Evolutionary conservation across 768 basidiomycete species (phyloP), one percentile per base, ranked within the genome.

Genomic region (Pleurotus salmoneostramineus): DNA sequence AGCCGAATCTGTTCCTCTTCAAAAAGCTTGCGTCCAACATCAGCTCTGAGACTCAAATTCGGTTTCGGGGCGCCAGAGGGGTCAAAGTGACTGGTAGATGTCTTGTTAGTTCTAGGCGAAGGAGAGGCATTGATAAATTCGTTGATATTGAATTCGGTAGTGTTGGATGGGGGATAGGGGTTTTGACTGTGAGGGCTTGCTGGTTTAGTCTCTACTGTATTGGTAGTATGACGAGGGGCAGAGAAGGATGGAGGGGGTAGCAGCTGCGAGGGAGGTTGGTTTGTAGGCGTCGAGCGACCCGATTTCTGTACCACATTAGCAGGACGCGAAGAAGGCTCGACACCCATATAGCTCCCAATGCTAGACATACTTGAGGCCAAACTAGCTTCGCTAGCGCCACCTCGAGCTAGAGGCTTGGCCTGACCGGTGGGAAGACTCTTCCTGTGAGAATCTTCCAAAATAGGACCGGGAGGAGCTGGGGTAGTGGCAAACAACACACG

Each of bases 111-210:
- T 10, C 77, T 74, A 4, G 85, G 84, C 3, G 85, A 84, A 11
- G 87, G 87, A 27, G 88, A 89, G 37, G 85, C 84, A 62, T 90
- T 84, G 65, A 89, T 83, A 66, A 83, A 91, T 58, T 90, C 88
- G 61, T 80, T 80, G 58, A 88, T 74, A 67, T 88, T 86, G 71
- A 90, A 88, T 12, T 81, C 70, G 63, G 70, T 63, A 61, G 62
- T 68, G 48, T 61, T 71, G 31, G 74, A 74, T 2, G 73, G 74
- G 5, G 74, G 74, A 44, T 75, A 71, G 17, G 70, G 69, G 56
- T 66, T 74, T n/a, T 60, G 57, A 43, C 12, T 31, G 58, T 46
- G 60, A n/a, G 50, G 15, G 11, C 33, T 17, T 14, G 56, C 17
- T 14, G 46, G 5, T 34, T 54, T 55, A 11, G 50, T 50, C 50